These are phyloP conservation scores for Ogataea saltuana DNA, from an alignment of 805 yeast genomes.

Conservation along the genomic window DNA sequence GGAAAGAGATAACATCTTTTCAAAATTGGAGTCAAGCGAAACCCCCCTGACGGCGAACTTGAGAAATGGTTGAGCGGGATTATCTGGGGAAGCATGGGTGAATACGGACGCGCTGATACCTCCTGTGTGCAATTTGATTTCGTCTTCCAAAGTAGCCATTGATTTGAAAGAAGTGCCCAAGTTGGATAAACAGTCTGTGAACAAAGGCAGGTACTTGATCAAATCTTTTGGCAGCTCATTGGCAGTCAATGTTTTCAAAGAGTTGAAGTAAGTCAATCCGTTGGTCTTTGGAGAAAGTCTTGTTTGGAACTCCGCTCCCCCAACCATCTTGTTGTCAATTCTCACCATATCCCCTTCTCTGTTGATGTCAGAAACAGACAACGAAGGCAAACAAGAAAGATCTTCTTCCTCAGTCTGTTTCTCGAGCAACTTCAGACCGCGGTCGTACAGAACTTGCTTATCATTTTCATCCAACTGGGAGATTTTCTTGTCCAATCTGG, in stretches of 20 bases:
- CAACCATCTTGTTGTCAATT: slow-evolving; percentile 32
- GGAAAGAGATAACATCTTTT: slow-evolving; percentile 65
- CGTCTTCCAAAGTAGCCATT: slow-evolving; percentile 82
- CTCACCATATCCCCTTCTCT: slow-evolving; percentile 46
- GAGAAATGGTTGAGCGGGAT: slow-evolving; percentile 49
- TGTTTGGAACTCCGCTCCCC: slow-evolving; percentile 27
- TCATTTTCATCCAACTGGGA: slow-evolving; percentile 54
- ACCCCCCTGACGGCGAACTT: slow-evolving; percentile 64
- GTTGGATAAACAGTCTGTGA: slow-evolving; percentile 76
- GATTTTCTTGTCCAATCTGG: slow-evolving; percentile 47
- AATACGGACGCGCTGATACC: slow-evolving; percentile 69
- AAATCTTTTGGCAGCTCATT: slow-evolving; percentile 57
- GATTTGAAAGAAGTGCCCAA: slow-evolving; percentile 75
- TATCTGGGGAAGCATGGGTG: slow-evolving; percentile 54
- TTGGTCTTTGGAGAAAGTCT: slow-evolving; percentile 52
- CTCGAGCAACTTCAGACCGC: slow-evolving; percentile 60
- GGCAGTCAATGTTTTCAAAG: slow-evolving; percentile 57
- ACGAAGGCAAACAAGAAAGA: slow-evolving; percentile 75
- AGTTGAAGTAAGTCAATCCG: slow-evolving; percentile 76
- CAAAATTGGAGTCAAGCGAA: slow-evolving; percentile 64
- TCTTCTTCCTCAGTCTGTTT: slow-evolving; percentile 73
- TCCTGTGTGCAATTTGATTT: slow-evolving; percentile 80
- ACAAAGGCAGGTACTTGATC: slow-evolving; percentile 72
- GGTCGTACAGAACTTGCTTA: slow-evolving; percentile 52
- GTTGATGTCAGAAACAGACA: slow-evolving; percentile 72